A percentile compares a stretch with the other conserved stretches of the same genome.
Evolutionary conservation across 208 protist species (phyloP).

Genomic region (Crithidia sp.): DNA sequence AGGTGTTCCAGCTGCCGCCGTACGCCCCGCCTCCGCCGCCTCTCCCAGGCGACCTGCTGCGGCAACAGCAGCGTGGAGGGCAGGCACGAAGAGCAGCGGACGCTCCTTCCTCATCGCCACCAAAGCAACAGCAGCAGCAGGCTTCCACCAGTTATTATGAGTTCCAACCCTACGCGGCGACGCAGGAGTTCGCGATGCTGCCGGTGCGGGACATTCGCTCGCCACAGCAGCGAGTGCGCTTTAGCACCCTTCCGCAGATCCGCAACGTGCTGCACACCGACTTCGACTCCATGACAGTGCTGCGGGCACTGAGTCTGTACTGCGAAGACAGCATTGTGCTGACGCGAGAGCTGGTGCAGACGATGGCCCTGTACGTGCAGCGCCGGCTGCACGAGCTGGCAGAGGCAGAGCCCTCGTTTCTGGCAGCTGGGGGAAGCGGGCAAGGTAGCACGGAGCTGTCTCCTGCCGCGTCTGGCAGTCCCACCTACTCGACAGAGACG

Average conservation of each 20-base stretch:
- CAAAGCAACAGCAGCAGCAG: background rate
- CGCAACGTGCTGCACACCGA: slow-evolving; percentile 69
- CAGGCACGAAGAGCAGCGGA: background rate
- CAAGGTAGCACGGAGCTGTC: background rate
- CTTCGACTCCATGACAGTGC: slow-evolving; percentile 69
- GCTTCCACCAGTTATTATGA: slow-evolving; percentile 31
- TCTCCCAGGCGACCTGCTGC: background rate
- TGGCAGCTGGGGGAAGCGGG: slow-evolving; percentile 4
- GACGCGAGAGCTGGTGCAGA: slow-evolving; percentile 60
- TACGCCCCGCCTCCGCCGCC: slow-evolving; percentile 33
- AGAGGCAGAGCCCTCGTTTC: slow-evolving; percentile 36
- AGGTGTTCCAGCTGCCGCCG: slow-evolving; percentile 45
- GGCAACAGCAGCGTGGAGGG: background rate
- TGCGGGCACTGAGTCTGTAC: slow-evolving; percentile 49
- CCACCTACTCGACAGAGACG: slow-evolving; percentile 40
- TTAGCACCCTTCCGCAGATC: slow-evolving; percentile 64
- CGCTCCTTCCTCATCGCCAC: background rate
- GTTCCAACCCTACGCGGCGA: slow-evolving; percentile 66
- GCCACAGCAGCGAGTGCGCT: slow-evolving; percentile 38
- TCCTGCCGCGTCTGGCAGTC: background rate
- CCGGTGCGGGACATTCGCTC: slow-evolving; percentile 38
- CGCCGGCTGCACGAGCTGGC: slow-evolving; percentile 45
- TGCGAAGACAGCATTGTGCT: slow-evolving; percentile 57
- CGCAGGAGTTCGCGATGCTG: slow-evolving; percentile 77
- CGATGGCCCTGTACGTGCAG: slow-evolving; percentile 57